phyloP scores from a whole-genome alignment of 163 green algal species.

The Picocystis sp. region DNA sequence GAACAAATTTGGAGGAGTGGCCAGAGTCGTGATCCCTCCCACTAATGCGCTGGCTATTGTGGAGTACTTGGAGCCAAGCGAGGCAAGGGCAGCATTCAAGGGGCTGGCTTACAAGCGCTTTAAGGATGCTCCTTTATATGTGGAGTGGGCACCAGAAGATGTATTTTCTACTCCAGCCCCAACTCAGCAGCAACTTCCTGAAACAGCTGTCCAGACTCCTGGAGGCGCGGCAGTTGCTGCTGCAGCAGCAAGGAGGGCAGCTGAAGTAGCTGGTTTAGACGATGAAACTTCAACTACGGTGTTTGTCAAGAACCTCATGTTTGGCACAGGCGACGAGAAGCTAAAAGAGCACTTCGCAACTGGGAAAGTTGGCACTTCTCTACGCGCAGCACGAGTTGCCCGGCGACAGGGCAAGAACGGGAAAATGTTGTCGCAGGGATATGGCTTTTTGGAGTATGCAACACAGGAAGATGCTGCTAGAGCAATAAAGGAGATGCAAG shows the following conservation, averaged over 20 bases:
- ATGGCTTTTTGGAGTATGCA: slow-evolving; percentile 82
- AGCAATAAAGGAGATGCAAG: slow-evolving; percentile 56
- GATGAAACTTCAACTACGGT: slow-evolving; percentile 26
- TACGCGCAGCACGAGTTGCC: slow-evolving; percentile 42
- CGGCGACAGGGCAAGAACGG: slow-evolving; percentile 28
- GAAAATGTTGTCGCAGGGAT: slow-evolving; percentile 66
- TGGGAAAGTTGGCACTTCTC: slow-evolving; percentile 16
- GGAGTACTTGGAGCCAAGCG: slow-evolving; percentile 54
- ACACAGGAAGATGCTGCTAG: slow-evolving; percentile 37
- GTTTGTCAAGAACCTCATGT: slow-evolving; percentile 93
- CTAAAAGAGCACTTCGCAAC: slow-evolving; percentile 60
- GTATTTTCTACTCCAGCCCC: slow-evolving; percentile 33
- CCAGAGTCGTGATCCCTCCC: slow-evolving; percentile 62
- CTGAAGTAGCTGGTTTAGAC: background rate
- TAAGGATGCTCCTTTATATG: slow-evolving; percentile 81
- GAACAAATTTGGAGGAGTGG: slow-evolving; percentile 21
- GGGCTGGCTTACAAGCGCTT: slow-evolving; percentile 85
- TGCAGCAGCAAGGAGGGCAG: background rate
- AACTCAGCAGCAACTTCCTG: slow-evolving; percentile 1
- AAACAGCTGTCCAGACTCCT: background rate
- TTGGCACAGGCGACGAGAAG: slow-evolving; percentile 41
- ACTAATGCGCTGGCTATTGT: slow-evolving; percentile 71
- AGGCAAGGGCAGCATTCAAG: slow-evolving; percentile 58
- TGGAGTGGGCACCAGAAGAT: slow-evolving; percentile 84
- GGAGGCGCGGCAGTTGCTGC: slow-evolving; percentile 9